Evolutionary conservation across 2,329 filamentous ascomycete genomes (phyloP).

Genomic region (Hyphodiscus sp.): DNA sequence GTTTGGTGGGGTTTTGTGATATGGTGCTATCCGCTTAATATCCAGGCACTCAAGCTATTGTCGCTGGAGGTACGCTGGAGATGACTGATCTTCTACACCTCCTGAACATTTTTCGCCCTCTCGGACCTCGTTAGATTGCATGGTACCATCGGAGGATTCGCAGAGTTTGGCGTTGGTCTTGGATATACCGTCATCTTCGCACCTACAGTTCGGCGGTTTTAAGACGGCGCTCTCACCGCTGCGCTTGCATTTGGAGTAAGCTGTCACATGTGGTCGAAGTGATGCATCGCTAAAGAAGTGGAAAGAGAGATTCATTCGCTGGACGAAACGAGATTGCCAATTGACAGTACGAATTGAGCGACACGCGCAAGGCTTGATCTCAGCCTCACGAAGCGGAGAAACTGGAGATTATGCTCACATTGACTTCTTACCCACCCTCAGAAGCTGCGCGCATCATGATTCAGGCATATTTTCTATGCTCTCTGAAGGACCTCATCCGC

Average conservation of each 20-base stretch:
- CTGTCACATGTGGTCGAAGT: constrained; percentile 44
- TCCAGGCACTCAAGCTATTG: too few species aligned
- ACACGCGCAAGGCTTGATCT: constrained; percentile 1
- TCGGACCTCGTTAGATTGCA: background rate
- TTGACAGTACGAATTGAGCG: constrained; percentile 5
- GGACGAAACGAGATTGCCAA: background rate
- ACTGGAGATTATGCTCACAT: constrained; percentile 10
- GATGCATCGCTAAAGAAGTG: constrained; percentile 26
- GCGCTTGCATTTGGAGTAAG: constrained; percentile 43
- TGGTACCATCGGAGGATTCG: constrained; percentile 41
- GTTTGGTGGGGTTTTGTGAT: too few species aligned
- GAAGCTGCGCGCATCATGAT: constrained; percentile 4
- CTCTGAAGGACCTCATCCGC: too few species aligned
- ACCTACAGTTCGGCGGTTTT: constrained; percentile 41
- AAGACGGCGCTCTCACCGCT: constrained; percentile 37
- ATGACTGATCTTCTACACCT: background rate
- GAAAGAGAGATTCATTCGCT: background rate
- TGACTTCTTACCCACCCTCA: constrained; percentile 12
- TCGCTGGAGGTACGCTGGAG: too few species aligned
- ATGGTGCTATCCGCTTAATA: too few species aligned
- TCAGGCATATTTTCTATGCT: constrained; percentile 4
- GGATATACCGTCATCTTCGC: constrained; percentile 41
- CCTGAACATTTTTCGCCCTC: background rate
- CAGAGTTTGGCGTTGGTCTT: constrained; percentile 35
- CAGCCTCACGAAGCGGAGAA: constrained; percentile 3